Evolutionary conservation across 192 early-diverging fungal species (phyloP).

Genomic region (Thoreauomyces humboldtii): DNA sequence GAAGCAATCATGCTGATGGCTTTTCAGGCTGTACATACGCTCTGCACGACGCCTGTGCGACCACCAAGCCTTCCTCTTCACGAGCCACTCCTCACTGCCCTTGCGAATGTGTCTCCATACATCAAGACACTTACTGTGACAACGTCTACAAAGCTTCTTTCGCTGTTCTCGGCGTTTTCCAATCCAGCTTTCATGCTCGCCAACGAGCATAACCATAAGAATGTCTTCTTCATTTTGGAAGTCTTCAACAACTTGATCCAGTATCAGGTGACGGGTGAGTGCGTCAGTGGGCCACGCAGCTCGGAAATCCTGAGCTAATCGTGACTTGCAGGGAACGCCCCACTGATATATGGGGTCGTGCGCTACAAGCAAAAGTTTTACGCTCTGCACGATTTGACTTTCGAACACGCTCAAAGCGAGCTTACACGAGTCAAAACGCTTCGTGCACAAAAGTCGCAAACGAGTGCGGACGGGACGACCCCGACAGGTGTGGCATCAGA

Average conservation of each 20-base stretch:
- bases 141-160: constrained; percentile 70
- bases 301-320: background rate
- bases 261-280: constrained; percentile 70
- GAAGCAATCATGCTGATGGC: background rate
- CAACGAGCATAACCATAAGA: constrained; percentile 72
- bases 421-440: constrained; percentile 52
- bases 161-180: constrained; percentile 73
- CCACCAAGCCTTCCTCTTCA: constrained; percentile 56
- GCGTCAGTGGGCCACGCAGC: background rate
- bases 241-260: constrained; percentile 80
- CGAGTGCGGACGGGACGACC: background rate
- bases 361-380: constrained; percentile 70
- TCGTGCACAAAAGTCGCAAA: constrained; percentile 31
- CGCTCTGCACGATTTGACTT: constrained; percentile 63
- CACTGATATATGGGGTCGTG: constrained; percentile 78
- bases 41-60: constrained; percentile 73
- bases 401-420: constrained; percentile 62
- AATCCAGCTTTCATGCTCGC: constrained; percentile 77
- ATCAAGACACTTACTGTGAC: constrained; percentile 70
- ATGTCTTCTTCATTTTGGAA: constrained; percentile 74
- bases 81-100: constrained; percentile 72
- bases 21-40: constrained; percentile 65
- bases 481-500: background rate
- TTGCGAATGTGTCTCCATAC: constrained; percentile 81
- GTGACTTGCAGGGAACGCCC: constrained; percentile 62